Evolutionary conservation across 306 rosid genomes (phyloP), one percentile per base, ranked within the genome.

Genomic region (Dicorynia guianensis): DNA sequence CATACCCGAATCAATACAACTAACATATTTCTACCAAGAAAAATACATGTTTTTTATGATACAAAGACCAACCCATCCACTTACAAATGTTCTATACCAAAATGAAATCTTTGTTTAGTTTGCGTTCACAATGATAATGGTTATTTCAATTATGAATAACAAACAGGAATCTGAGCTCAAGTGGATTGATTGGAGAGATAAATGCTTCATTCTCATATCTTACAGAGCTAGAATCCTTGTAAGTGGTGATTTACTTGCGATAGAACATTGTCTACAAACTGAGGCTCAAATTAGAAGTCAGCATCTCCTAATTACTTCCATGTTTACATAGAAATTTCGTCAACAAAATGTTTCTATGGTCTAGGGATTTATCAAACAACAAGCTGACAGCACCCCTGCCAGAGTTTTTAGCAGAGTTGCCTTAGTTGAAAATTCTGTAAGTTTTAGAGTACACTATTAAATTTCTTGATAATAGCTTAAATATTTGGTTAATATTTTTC

Each of bases 311-410:
- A 30, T 57, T 12, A 9, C 3, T 3, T 1, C n/a, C 8, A 3
- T n/a, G 18, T 9, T 7, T 19, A 30, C n/a, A 3, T 34, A 10
- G 62, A 3, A 57, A 10, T 11, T 59, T 30, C 43, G 13, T 15
- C 8, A 33, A 34, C 17, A 17, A n/a, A n/a, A 33, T 48, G 36
- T 48, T 33, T 0, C 8, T 52, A 3, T 53, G 4, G 50, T 43
- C 13, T n/a, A 86, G 87, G 81, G 84, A 86, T 71, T 78, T 83
- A 19, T 80, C 87, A 25, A 12, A 61, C 64, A 86, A 86, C 63
- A 64, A 75, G 7, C 71, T 86, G 15, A 69, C 84, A 0, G 87
- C 86, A 46, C 7, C 75, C 6, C 2, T 86, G 2, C 90, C 87
- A 0, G 62, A 61, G 2, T 72, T 75, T 55, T 49, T 83, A 1